Evolutionary conservation across 495 filamentous ascomycete species (phyloP).

Genomic region (Lasiosphaeria hispida): DNA sequence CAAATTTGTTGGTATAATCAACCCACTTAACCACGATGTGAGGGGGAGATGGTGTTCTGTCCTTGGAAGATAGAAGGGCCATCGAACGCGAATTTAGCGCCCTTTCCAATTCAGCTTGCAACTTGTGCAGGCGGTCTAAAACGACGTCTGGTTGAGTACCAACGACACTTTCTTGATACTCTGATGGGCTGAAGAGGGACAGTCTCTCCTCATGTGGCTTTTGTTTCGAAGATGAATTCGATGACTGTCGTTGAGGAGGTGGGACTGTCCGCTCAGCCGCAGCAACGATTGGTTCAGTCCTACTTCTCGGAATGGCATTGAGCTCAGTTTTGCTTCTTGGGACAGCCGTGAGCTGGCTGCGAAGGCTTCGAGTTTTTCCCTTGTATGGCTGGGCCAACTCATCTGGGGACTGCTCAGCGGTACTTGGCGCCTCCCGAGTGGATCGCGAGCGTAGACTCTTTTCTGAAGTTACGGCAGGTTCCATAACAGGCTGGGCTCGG

Average conservation of each 20-base stretch:
- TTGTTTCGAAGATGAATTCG: conserved; percentile 7
- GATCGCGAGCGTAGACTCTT: conserved; percentile 29
- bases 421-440: conserved; percentile 16
- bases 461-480: conserved; percentile 20
- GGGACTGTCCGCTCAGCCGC: not conserved
- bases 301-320: conserved; percentile 6
- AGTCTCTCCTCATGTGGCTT: conserved; percentile 27
- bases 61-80: conserved; percentile 44
- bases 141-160: conserved; percentile 52
- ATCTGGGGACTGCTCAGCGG: conserved; percentile 12
- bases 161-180: conserved; percentile 47
- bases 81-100: conserved; percentile 55
- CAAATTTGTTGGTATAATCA: conserved; percentile 91
- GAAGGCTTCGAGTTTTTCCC: conserved; percentile 25
- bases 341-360: conserved; percentile 22
- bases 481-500: conserved; percentile 22
- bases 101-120: conserved; percentile 54
- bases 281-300: too few species aligned
- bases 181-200: conserved; percentile 50
- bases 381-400: conserved; percentile 14
- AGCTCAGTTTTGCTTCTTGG: conserved; percentile 19
- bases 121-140: conserved; percentile 44
- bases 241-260: conserved; percentile 1
- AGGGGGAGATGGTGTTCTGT: conserved; percentile 40
- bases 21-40: conserved; percentile 84